Percentiles rank a stretch among this genome's conserved stretches.
phyloP scores from a whole-genome alignment of 1,284 basidiomycete species.

The Boletus calvinii region DNA sequence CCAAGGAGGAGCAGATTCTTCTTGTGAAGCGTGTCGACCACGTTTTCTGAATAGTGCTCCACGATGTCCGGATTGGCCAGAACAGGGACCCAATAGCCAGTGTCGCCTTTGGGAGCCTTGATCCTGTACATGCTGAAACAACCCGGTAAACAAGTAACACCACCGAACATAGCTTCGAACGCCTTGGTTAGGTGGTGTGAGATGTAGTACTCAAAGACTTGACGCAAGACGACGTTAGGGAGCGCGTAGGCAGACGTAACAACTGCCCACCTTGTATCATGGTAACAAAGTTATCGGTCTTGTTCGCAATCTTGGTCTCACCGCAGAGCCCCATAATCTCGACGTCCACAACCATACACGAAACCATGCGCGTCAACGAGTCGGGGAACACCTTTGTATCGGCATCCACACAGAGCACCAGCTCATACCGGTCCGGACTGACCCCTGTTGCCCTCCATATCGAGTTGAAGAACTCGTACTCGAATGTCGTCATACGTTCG shows the following conservation, averaged over 20 bases:
- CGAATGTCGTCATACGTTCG: conserved; percentile 98
- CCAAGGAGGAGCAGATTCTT: conserved; percentile 97
- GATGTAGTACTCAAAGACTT: conserved; percentile 99
- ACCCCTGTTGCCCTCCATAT: conserved; percentile 94
- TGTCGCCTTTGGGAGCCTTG: conserved; percentile 92
- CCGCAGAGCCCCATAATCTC: conserved; percentile 99
- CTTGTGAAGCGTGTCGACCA: conserved; percentile 98
- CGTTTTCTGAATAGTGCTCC: conserved; percentile 96
- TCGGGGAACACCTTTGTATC: conserved; percentile 98
- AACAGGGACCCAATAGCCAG: conserved; percentile 97
- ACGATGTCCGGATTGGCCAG: conserved; percentile 97
- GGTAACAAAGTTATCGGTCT: conserved; percentile 96
- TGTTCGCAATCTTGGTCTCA: conserved; percentile 99
- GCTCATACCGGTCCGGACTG: conserved; percentile 95
- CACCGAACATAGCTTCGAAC: conserved; percentile 99
- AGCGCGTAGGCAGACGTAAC: neutral
- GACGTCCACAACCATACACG: conserved; percentile 93
- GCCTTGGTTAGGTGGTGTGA: conserved; percentile 99
- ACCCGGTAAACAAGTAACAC: conserved; percentile 98
- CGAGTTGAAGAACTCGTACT: conserved; percentile 99
- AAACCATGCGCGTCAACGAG: conserved; percentile 87
- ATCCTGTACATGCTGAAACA: conserved; percentile 99
- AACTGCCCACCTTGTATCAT: conserved; percentile 86
- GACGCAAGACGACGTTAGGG: conserved; percentile 5
- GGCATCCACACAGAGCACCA: conserved; percentile 96